A percentile compares a stretch with the other conserved stretches of the same genome.
phyloP scores from a whole-genome alignment of 2,329 filamentous ascomycete species.

The Alternaria dauci region DNA sequence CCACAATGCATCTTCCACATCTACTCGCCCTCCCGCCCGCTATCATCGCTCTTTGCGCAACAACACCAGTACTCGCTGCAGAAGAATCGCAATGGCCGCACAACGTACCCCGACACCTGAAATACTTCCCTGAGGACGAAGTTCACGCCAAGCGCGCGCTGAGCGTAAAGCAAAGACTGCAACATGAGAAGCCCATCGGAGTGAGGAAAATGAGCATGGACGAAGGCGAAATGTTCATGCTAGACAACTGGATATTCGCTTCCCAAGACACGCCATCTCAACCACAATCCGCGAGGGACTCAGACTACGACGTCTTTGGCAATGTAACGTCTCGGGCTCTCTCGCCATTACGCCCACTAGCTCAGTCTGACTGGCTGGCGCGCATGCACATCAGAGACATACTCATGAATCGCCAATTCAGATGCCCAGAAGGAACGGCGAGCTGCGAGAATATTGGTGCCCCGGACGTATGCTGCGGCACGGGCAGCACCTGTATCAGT shows the following conservation, averaged over 20 bases:
- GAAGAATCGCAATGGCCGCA: constrained; percentile 55
- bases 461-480: constrained; percentile 76
- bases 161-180: constrained; percentile 52
- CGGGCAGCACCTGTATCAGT: constrained; percentile 70
- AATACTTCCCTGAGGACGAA: constrained; percentile 60
- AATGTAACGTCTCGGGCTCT: constrained; percentile 35
- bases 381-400: constrained; percentile 45
- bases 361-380: constrained; percentile 48
- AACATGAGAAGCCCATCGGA: constrained; percentile 62
- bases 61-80: constrained; percentile 21
- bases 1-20: constrained; percentile 37
- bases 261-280: constrained; percentile 22
- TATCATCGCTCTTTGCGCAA: constrained; percentile 39
- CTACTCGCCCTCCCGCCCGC: constrained; percentile 44
- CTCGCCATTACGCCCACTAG: constrained; percentile 40
- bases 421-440: constrained; percentile 72
- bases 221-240: constrained; percentile 75
- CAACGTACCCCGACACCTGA: constrained; percentile 56
- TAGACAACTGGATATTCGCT: constrained; percentile 68
- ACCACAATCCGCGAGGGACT: constrained; percentile 9
- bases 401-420: constrained; percentile 65
- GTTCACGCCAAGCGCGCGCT: constrained; percentile 53
- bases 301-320: constrained; percentile 16
- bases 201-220: constrained; percentile 77
- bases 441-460: constrained; percentile 71